These are phyloP conservation scores for Hymenoscyphus fraxineus DNA, from an alignment of 2,329 filamentous ascomycete species.

Conservation along the genomic window DNA sequence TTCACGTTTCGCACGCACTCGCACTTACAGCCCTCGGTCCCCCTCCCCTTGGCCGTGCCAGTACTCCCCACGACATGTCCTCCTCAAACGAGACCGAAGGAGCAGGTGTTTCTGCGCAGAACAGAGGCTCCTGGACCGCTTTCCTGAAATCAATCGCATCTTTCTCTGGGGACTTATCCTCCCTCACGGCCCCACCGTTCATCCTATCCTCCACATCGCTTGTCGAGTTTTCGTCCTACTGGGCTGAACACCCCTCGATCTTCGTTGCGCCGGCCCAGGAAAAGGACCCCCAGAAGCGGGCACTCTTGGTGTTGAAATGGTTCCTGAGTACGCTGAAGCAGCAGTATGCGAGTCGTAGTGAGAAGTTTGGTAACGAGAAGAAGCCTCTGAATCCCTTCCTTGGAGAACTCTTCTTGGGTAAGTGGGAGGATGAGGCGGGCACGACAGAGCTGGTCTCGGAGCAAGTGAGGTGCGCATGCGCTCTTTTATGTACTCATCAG, in stretches of 20 bases:
- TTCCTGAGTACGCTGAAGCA: slow-evolving; percentile 91
- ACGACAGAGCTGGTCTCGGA: slow-evolving; percentile 86
- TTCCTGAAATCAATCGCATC: slow-evolving; percentile 63
- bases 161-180: slow-evolving; percentile 78
- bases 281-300: slow-evolving; percentile 74
- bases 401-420: slow-evolving; percentile 88
- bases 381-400: slow-evolving; percentile 97
- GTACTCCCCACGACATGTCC: slow-evolving; percentile 25
- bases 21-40: background rate
- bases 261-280: slow-evolving; percentile 81
- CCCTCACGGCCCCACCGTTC: slow-evolving; percentile 76
- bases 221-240: slow-evolving; percentile 78
- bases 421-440: slow-evolving; percentile 79
- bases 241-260: slow-evolving; percentile 72
- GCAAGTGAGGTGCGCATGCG: slow-evolving; percentile 68
- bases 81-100: slow-evolving; percentile 33
- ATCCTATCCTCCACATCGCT: slow-evolving; percentile 75
- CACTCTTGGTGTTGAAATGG: slow-evolving; percentile 89
- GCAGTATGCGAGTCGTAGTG: slow-evolving; percentile 71
- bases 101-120: slow-evolving; percentile 31
- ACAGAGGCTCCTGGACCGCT: slow-evolving; percentile 33
- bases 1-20: background rate
- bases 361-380: slow-evolving; percentile 85
- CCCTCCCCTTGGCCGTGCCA: slow-evolving; percentile 9
- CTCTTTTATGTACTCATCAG: too few species aligned